phyloP scores from a whole-genome alignment of 352 stramenopile species.

The Phytophthora cajani region DNA sequence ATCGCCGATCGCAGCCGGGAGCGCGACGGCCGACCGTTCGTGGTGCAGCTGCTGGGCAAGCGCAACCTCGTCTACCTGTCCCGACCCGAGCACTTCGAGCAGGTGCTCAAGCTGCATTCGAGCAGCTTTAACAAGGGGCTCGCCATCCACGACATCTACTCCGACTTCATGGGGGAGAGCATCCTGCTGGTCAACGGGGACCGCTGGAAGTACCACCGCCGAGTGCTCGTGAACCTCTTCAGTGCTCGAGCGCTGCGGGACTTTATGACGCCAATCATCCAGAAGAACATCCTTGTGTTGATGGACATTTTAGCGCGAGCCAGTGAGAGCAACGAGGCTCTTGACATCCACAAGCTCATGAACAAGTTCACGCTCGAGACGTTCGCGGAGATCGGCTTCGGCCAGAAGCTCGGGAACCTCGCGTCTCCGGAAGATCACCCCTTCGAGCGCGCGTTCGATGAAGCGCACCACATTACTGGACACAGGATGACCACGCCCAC shows the following conservation, averaged over 20 bases:
- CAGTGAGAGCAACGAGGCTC: background rate
- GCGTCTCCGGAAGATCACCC: conserved; percentile 25
- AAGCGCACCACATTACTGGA: conserved; percentile 28
- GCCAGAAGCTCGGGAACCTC: conserved; percentile 41
- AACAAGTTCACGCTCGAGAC: conserved; percentile 52
- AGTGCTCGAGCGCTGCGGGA: conserved; percentile 50
- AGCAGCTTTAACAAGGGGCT: conserved; percentile 72
- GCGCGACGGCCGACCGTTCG: conserved; percentile 13
- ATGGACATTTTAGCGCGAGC: conserved; percentile 13
- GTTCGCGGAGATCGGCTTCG: conserved; percentile 65
- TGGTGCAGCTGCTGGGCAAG: conserved; percentile 18
- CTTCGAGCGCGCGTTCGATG: conserved; percentile 35
- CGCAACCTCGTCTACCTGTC: conserved; percentile 24
- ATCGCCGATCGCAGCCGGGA: conserved; percentile 3
- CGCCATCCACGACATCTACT: conserved; percentile 37
- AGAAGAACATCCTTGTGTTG: conserved; percentile 21
- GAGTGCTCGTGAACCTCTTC: conserved; percentile 83
- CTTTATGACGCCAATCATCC: conserved; percentile 28
- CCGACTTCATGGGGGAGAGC: conserved; percentile 59
- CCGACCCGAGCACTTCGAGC: conserved; percentile 40
- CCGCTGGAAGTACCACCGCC: conserved; percentile 70
- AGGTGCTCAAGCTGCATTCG: conserved; percentile 60
- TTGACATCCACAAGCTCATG: conserved; percentile 31
- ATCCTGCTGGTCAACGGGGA: conserved; percentile 68
- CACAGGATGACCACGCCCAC: conserved; percentile 15